Percentiles rank a stretch among this genome's conserved stretches.
Evolutionary conservation across 1,284 basidiomycete genomes (phyloP).

Genomic region (Ustilago vetiveriae): DNA sequence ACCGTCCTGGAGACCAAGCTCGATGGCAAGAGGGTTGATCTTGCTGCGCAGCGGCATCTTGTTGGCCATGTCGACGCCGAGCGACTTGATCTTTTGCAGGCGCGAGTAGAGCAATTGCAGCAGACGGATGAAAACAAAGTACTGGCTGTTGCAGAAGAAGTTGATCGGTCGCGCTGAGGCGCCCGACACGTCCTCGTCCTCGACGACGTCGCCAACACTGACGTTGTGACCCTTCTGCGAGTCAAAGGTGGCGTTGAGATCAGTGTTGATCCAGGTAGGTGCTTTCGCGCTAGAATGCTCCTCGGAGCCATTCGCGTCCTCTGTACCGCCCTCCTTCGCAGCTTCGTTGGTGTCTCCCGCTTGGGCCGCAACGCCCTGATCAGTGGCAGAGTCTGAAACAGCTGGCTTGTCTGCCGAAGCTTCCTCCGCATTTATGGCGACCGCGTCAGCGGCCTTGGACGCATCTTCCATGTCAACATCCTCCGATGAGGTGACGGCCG

Average conservation of each 20-base stretch:
- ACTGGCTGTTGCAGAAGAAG: slow-evolving; percentile 91
- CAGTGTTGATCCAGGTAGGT: slow-evolving; percentile 70
- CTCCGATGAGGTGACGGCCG: slow-evolving; percentile 21
- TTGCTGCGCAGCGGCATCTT: slow-evolving; percentile 64
- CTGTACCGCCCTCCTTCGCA: slow-evolving; percentile 10
- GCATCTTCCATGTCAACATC: slow-evolving; percentile 56
- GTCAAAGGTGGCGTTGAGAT: slow-evolving; percentile 60
- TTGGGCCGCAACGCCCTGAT: slow-evolving; percentile 5
- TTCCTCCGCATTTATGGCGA: not conserved
- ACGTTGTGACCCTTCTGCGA: slow-evolving; percentile 47
- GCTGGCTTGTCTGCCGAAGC: slow-evolving; percentile 2
- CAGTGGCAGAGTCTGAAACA: not conserved
- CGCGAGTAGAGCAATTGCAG: slow-evolving; percentile 84
- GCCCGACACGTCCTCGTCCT: slow-evolving; percentile 20
- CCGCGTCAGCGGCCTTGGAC: slow-evolving; percentile 8
- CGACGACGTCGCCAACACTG: slow-evolving; percentile 36
- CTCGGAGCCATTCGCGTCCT: slow-evolving; percentile 20
- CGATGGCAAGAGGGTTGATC: slow-evolving; percentile 72
- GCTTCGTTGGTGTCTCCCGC: slow-evolving; percentile 10
- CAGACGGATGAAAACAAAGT: slow-evolving; percentile 87
- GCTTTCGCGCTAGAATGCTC: slow-evolving; percentile 50
- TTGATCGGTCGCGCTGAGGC: slow-evolving; percentile 67
- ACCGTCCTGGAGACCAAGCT: slow-evolving; percentile 75
- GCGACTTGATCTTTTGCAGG: slow-evolving; percentile 79
- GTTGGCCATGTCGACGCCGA: slow-evolving; percentile 70